A percentile compares a stretch with the other conserved stretches of the same genome.
phyloP scores from a whole-genome alignment of 1,284 basidiomycete species.

The Termitomyces sp. region DNA sequence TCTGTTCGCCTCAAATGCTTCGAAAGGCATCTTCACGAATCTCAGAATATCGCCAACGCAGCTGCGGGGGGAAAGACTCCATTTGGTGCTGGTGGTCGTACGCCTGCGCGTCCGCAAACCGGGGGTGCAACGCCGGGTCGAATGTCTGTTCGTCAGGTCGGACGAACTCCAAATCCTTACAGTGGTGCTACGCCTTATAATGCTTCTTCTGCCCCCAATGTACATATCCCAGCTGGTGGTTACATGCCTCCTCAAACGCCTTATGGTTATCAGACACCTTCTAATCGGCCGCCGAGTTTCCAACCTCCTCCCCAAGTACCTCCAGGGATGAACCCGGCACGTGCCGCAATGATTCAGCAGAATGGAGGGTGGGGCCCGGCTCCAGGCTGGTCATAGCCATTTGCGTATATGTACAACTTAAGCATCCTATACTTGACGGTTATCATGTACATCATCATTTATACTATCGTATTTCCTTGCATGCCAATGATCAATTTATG shows the following conservation, averaged over 20 bases:
- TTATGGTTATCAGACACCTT: constrained; percentile 63
- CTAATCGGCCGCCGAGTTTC: constrained; percentile 38
- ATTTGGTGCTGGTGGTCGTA: constrained; percentile 68
- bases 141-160: constrained; percentile 63
- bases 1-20: constrained; percentile 9
- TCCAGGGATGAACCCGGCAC: constrained; percentile 57
- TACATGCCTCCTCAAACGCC: constrained; percentile 35
- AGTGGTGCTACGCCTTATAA: constrained; percentile 39
- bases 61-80: constrained; percentile 74
- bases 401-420: constrained; percentile 1
- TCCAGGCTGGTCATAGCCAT: constrained; percentile 19
- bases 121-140: constrained; percentile 74
- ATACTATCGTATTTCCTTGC: constrained; percentile 1
- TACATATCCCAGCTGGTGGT: constrained; percentile 1
- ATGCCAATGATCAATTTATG: background rate
- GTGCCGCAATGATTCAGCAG: constrained; percentile 60
- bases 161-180: constrained; percentile 75
- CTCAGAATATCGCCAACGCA: constrained; percentile 61
- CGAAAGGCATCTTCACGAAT: constrained; percentile 71
- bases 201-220: constrained; percentile 20
- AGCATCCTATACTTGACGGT: background rate
- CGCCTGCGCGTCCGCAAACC: constrained; percentile 56
- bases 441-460: constrained; percentile 13
- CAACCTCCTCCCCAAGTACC: constrained; percentile 41
- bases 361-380: constrained; percentile 24